phyloP scores from a whole-genome alignment of 2,329 filamentous ascomycete species.

The Corinectria fuckeliana region DNA sequence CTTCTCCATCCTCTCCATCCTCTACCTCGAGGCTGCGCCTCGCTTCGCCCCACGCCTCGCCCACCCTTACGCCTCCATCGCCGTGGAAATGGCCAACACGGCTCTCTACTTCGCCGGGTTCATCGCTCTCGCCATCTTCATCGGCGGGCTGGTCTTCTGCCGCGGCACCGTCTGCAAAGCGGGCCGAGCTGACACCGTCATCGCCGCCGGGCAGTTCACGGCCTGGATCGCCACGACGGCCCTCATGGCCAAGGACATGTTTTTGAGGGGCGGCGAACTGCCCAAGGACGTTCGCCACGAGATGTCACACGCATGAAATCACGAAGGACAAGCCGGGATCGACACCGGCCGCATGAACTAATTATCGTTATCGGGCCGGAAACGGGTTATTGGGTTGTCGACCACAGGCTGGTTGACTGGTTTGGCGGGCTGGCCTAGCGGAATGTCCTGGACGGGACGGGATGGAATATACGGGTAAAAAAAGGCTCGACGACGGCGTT shows the following conservation, averaged over 20 bases:
- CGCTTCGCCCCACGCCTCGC: slow-evolving; percentile 53
- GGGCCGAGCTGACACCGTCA: slow-evolving; percentile 60
- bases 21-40: slow-evolving; percentile 59
- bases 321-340: neutral
- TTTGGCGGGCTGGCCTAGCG: slow-evolving; percentile 3
- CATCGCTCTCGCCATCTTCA: slow-evolving; percentile 63
- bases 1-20: slow-evolving; percentile 61
- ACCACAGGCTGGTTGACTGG: slow-evolving; percentile 10
- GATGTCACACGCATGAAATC: slow-evolving; percentile 48
- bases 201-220: slow-evolving; percentile 60
- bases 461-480: neutral
- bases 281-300: slow-evolving; percentile 38
- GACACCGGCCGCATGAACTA: neutral
- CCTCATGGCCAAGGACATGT: slow-evolving; percentile 54
- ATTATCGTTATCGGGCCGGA: neutral
- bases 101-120: slow-evolving; percentile 67
- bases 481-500: slow-evolving; percentile 32
- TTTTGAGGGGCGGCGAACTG: slow-evolving; percentile 49
- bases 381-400: slow-evolving; percentile 1
- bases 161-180: slow-evolving; percentile 62
- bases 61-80: slow-evolving; percentile 56
- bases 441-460: slow-evolving; percentile 10
- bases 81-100: slow-evolving; percentile 58
- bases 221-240: slow-evolving; percentile 59
- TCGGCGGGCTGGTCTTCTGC: slow-evolving; percentile 63